These are phyloP conservation scores for Leucaena leucocephala DNA, from an alignment of 306 rosid genomes.

Conservation along the genomic window DNA sequence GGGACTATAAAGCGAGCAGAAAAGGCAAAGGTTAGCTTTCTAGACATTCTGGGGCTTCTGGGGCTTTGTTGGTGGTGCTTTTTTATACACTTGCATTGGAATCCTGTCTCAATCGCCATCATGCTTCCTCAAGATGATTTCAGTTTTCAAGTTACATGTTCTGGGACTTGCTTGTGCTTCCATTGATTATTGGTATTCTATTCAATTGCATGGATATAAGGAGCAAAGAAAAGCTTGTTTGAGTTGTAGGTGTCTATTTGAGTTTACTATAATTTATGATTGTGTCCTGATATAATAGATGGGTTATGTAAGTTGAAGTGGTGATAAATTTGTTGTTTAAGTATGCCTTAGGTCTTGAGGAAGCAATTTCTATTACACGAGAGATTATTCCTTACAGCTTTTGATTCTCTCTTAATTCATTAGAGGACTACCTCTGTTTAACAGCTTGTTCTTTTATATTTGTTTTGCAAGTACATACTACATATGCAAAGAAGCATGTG, in stretches of 20 bases:
- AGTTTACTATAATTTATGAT: not conserved
- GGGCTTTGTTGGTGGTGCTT: not conserved
- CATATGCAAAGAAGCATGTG: not conserved
- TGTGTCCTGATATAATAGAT: not conserved
- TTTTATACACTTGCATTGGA: not conserved
- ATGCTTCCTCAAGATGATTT: slow-evolving; percentile 14
- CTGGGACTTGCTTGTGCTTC: not conserved
- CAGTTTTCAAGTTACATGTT: not conserved
- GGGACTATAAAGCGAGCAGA: slow-evolving; percentile 72
- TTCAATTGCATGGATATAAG: not conserved
- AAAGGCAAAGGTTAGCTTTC: slow-evolving; percentile 77
- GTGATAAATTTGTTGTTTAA: not conserved
- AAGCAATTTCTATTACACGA: too few relatives aligned
- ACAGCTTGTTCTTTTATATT: not conserved
- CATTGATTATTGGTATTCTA: slow-evolving; percentile 6
- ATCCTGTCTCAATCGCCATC: not conserved
- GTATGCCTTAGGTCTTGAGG: not conserved
- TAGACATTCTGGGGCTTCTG: not conserved
- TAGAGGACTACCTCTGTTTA: not conserved
- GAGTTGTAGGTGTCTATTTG: not conserved
- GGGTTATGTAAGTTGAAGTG: not conserved
- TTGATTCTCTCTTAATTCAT: not conserved
- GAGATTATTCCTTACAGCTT: too few relatives aligned
- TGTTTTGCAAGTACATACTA: not conserved
- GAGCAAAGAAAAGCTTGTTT: not conserved